These are phyloP conservation scores for Hyaloscypha finlandica DNA, from an alignment of 495 filamentous ascomycete genomes.

Conservation along the genomic window DNA sequence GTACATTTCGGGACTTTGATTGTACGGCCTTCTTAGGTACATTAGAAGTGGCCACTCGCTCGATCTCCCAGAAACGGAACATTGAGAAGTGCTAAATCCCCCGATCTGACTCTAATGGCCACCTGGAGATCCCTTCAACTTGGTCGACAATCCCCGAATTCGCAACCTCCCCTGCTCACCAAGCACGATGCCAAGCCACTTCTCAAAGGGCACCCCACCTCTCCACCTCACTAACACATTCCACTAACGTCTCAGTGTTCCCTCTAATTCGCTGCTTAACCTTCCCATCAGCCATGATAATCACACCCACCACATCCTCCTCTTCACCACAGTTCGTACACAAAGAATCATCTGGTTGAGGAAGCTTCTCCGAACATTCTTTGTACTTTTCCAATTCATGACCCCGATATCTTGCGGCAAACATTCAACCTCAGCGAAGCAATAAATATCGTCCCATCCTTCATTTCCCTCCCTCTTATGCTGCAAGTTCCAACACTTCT, in stretches of 20 bases:
- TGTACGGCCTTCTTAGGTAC: neutral
- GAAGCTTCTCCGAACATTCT: neutral
- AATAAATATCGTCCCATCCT: neutral
- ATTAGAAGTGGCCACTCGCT: neutral
- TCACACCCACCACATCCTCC: neutral
- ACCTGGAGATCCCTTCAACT: constrained; percentile 27
- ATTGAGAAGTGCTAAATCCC: neutral
- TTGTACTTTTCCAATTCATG: constrained; percentile 1
- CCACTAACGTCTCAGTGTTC: neutral
- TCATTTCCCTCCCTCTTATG: neutral
- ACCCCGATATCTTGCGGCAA: neutral
- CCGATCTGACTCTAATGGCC: constrained; percentile 12
- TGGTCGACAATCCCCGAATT: neutral
- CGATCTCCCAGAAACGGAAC: neutral
- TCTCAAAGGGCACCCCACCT: neutral
- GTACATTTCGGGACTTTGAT: neutral
- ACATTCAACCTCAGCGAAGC: neutral
- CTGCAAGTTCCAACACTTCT: neutral
- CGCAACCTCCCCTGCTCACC: neutral
- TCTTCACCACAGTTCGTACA: neutral
- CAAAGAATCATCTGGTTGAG: neutral
- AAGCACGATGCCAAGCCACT: neutral
- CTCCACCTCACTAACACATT: neutral
- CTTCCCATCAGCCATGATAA: neutral
- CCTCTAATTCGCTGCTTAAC: constrained; percentile 3